A percentile compares a stretch with the other conserved stretches of the same genome.
phyloP scores from a whole-genome alignment of 2,329 filamentous ascomycete genomes.

The Aspergillus bombycis region DNA sequence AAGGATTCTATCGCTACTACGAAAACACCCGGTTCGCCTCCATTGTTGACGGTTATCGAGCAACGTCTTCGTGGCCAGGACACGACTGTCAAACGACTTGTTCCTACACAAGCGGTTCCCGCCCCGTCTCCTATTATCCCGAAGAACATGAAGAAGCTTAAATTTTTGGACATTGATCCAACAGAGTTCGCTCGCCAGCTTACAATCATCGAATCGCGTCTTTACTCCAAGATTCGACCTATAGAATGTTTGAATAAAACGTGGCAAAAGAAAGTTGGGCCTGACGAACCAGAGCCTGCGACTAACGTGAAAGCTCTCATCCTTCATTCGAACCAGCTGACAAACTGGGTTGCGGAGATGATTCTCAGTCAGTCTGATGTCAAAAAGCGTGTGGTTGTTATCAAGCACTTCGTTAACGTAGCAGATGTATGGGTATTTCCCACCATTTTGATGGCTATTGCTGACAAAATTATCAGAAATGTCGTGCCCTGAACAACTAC shows the following conservation, averaged over 20 bases:
- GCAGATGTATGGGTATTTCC: constrained; percentile 70
- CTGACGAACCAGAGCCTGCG: constrained; percentile 73
- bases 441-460: not conserved
- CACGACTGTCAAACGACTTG: constrained; percentile 78
- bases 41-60: constrained; percentile 83
- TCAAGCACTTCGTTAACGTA: constrained; percentile 96
- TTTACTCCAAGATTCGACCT: constrained; percentile 94
- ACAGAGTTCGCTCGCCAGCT: constrained; percentile 96
- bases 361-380: constrained; percentile 93
- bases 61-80: constrained; percentile 88
- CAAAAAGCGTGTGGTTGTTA: constrained; percentile 93
- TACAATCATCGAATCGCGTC: constrained; percentile 91
- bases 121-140: constrained; percentile 88
- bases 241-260: constrained; percentile 98
- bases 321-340: constrained; percentile 96
- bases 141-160: constrained; percentile 99
- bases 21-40: constrained; percentile 84
- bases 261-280: constrained; percentile 92
- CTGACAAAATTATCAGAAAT: constrained; percentile 67
- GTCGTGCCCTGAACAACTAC: constrained; percentile 90
- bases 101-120: constrained; percentile 81
- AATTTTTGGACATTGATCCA: constrained; percentile 95
- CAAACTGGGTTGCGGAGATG: constrained; percentile 99
- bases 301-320: constrained; percentile 96
- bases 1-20: constrained; percentile 90